Evolutionary conservation across 2,329 filamentous ascomycete species (phyloP).

Genomic region (Penicillium fuscoglaucum): DNA sequence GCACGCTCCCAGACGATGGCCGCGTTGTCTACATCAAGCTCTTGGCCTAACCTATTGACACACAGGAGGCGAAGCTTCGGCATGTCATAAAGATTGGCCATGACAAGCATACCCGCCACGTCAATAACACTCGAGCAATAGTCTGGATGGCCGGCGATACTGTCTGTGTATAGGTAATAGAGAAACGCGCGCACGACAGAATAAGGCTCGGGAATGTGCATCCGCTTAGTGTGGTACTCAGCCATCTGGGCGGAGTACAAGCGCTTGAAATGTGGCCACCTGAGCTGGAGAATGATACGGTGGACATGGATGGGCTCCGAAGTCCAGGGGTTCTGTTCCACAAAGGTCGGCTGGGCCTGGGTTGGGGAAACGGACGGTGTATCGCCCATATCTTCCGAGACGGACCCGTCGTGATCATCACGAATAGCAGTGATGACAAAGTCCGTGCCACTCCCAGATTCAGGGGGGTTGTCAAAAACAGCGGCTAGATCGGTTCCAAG

Average conservation of each 20-base stretch:
- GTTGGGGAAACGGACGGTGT: slow-evolving; percentile 37
- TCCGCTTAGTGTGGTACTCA: slow-evolving; percentile 93
- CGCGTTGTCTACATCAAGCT: slow-evolving; percentile 91
- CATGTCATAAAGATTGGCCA: slow-evolving; percentile 98
- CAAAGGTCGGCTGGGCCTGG: slow-evolving; percentile 34
- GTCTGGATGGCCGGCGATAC: slow-evolving; percentile 65
- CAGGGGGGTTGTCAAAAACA: slow-evolving; percentile 83
- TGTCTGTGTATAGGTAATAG: slow-evolving; percentile 95
- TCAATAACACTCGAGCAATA: slow-evolving; percentile 68
- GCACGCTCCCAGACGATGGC: slow-evolving; percentile 97
- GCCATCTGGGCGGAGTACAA: slow-evolving; percentile 93
- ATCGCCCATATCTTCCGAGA: slow-evolving; percentile 54
- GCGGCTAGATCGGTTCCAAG: slow-evolving; percentile 83
- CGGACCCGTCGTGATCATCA: slow-evolving; percentile 54
- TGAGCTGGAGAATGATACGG: slow-evolving; percentile 86
- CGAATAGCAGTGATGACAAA: slow-evolving; percentile 86
- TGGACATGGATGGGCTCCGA: slow-evolving; percentile 91
- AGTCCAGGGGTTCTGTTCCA: slow-evolving; percentile 49
- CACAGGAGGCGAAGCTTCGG: slow-evolving; percentile 87
- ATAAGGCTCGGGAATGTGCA: slow-evolving; percentile 98
- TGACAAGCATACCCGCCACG: slow-evolving; percentile 90
- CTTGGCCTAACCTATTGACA: slow-evolving; percentile 83
- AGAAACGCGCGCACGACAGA: slow-evolving; percentile 91
- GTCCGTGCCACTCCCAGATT: slow-evolving; percentile 82
- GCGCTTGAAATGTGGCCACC: slow-evolving; percentile 95